These are phyloP conservation scores for Stephania yunnanensis DNA, from an alignment of 164 flowering plant genomes.

Conservation along the genomic window DNA sequence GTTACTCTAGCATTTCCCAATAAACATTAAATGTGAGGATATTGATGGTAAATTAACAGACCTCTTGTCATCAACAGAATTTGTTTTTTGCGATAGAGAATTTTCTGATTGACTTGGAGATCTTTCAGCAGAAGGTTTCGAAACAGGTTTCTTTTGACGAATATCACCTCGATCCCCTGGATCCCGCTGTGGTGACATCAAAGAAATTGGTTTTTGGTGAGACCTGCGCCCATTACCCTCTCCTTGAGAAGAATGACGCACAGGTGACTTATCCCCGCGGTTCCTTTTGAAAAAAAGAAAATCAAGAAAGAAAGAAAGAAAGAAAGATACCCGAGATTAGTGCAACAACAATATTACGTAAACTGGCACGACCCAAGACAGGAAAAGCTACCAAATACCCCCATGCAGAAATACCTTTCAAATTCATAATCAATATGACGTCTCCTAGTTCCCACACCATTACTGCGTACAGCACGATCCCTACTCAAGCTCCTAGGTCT, in stretches of 20 bases:
- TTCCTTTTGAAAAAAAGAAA: slow-evolving; percentile 20
- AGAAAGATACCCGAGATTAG: background rate
- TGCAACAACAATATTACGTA: background rate
- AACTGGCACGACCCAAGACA: background rate
- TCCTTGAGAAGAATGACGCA: slow-evolving; percentile 19
- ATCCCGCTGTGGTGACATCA: slow-evolving; percentile 57
- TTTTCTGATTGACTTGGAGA: slow-evolving; percentile 36
- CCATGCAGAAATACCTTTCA: slow-evolving; percentile 18
- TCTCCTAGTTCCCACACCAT: slow-evolving; percentile 24
- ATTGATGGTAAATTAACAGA: slow-evolving; percentile 10
- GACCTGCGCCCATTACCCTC: slow-evolving; percentile 23
- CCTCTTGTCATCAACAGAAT: slow-evolving; percentile 42
- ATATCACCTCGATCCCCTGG: slow-evolving; percentile 15
- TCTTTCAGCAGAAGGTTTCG: slow-evolving; percentile 28
- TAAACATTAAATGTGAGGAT: too few relatives aligned
- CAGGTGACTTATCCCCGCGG: slow-evolving; percentile 32
- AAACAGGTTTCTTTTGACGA: slow-evolving; percentile 17
- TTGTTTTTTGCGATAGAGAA: slow-evolving; percentile 26
- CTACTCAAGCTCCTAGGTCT: slow-evolving; percentile 30
- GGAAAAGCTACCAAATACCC: background rate
- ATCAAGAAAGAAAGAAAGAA: background rate
- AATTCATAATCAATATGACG: slow-evolving; percentile 17
- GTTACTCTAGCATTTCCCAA: too few relatives aligned
- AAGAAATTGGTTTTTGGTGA: slow-evolving; percentile 29
- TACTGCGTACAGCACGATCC: slow-evolving; percentile 17